A percentile compares a stretch with the other conserved stretches of the same genome.
These are phyloP conservation scores for Aspergillus candidus DNA, from an alignment of 2,329 filamentous ascomycete genomes.

Conservation along the genomic window DNA sequence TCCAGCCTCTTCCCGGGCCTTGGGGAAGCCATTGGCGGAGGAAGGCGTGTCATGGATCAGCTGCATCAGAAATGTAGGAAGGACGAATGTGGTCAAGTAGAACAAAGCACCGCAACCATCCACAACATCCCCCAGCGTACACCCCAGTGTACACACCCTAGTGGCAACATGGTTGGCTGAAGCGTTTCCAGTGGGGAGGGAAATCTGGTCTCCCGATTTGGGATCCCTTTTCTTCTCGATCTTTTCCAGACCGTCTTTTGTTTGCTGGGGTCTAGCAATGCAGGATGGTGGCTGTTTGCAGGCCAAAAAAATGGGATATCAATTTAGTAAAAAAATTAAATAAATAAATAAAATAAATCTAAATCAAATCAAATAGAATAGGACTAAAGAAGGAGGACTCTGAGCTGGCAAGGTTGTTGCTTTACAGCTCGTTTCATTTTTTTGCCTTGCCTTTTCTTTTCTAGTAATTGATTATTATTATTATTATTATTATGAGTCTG, in stretches of 20 bases:
- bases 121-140: slow-evolving; percentile 11
- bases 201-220: neutral
- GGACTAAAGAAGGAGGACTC: too few relatives aligned
- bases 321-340: too few relatives aligned
- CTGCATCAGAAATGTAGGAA: slow-evolving; percentile 26
- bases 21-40: slow-evolving; percentile 23
- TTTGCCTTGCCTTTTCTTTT: neutral
- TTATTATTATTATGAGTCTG: neutral
- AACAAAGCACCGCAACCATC: slow-evolving; percentile 11
- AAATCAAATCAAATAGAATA: too few relatives aligned
- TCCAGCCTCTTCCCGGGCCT: slow-evolving; percentile 20
- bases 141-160: slow-evolving; percentile 4
- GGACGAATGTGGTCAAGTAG: slow-evolving; percentile 8
- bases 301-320: slow-evolving; percentile 8
- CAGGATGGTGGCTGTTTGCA: slow-evolving; percentile 21
- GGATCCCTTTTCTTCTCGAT: neutral
- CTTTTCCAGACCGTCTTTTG: slow-evolving; percentile 13
- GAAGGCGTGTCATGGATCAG: slow-evolving; percentile 13
- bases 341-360: too few relatives aligned
- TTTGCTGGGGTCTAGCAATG: slow-evolving; percentile 12
- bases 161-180: too few relatives aligned
- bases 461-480: neutral
- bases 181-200: too few relatives aligned
- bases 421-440: slow-evolving; percentile 1
- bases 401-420: too few relatives aligned